phyloP scores from a whole-genome alignment of 2,329 filamentous ascomycete genomes.

The Colletotrichum sansevieriae region DNA sequence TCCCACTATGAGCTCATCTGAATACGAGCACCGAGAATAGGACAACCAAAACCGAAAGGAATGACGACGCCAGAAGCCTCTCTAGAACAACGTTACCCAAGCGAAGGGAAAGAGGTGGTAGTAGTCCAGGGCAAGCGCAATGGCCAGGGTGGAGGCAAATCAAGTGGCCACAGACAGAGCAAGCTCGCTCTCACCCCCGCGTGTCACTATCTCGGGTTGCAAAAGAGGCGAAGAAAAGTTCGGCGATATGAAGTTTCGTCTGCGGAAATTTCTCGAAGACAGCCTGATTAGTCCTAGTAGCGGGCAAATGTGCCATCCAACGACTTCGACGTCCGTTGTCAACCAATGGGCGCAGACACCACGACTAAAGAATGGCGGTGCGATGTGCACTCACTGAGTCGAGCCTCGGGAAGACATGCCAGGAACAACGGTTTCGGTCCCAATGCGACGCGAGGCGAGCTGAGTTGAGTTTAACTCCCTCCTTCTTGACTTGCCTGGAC shows the following conservation, averaged over 20 bases:
- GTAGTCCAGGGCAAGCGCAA: constrained; percentile 16
- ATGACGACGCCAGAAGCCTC: constrained; percentile 28
- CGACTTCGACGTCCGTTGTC: neutral
- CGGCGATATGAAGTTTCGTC: constrained; percentile 1
- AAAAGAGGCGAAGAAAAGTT: constrained; percentile 4
- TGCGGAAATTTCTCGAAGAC: constrained; percentile 36
- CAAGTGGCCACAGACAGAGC: neutral
- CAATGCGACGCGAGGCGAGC: constrained; percentile 28
- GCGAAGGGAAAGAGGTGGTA: constrained; percentile 3
- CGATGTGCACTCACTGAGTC: constrained; percentile 26
- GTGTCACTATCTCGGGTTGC: constrained; percentile 6
- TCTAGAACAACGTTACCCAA: constrained; percentile 35
- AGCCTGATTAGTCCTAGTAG: constrained; percentile 12
- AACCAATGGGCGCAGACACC: constrained; percentile 7
- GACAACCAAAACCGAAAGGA: constrained; percentile 16
- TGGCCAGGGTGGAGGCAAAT: neutral
- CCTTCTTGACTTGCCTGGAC: neutral
- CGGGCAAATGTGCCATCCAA: neutral
- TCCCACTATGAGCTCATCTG: constrained; percentile 18
- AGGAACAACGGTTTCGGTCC: constrained; percentile 17
- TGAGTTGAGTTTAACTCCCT: constrained; percentile 28
- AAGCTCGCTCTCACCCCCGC: neutral
- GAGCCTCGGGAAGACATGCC: constrained; percentile 2
- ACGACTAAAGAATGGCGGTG: constrained; percentile 17
- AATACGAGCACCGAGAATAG: constrained; percentile 18